These are phyloP conservation scores for sunflower (Helianthus annuus) DNA, from an alignment of 129 eudicot genomes.

Conservation along the genomic window HanXRQr2.0-SUNRISE NC_035443.2:132024257-132024756, in stretches of 20 bases:
- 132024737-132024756: conserved; percentile 26
- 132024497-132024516: too few relatives aligned
- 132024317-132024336: neutral
- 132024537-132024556: too few relatives aligned
- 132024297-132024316: neutral
- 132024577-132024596: too few relatives aligned
- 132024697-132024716: too few relatives aligned
- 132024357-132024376: neutral
- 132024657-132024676: neutral
- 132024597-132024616: too few relatives aligned
- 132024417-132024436: neutral
- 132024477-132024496: too few relatives aligned
- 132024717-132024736: too few relatives aligned
- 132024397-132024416: neutral
- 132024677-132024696: conserved; percentile 1
- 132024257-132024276: neutral
- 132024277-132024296: neutral
- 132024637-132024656: neutral
- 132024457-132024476: too few relatives aligned
- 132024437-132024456: too few relatives aligned
- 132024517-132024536: too few relatives aligned
- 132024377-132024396: neutral
- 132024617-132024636: too few relatives aligned
- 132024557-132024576: too few relatives aligned
- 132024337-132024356: neutral